Base-by-base conservation (phyloP, 257 asterid species). In the Nicotiana paniculata region DNA sequence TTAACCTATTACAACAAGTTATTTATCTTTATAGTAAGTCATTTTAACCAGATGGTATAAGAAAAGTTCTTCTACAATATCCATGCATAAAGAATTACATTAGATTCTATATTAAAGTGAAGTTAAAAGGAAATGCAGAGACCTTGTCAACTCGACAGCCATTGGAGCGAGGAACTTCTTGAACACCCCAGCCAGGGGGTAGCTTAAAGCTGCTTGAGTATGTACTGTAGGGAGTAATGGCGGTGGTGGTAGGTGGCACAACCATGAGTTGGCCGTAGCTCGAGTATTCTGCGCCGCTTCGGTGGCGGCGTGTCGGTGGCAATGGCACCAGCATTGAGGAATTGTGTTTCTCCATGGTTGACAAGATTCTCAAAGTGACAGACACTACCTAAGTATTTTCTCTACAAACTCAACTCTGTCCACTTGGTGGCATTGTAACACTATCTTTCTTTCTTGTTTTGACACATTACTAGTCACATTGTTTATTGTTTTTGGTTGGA, bases 111-210 rank as follows among this genome's bases (percentile, higher is more conserved):
- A 10, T 32, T 8, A n/a, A 30, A 69, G n/a, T 13, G 3, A 10
- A 39, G 16, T 2, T 9, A 75, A 8, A 62, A 66, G 5, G 51
- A 13, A 4, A 18, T 2, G 24, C 3, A 12, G 12, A 82, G 24
- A 94, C 98, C 94, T 57, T 87, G 86, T 94, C 97, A 11, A 90
- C 51, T 81, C 82, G 91, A 59, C 80, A 28, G 83, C 92, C 92
- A 30, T 86, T 78, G 15, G 82, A 35, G 82, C 98, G 97, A 70
- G 87, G 90, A 21, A 94, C 95, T 81, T 86, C 88, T 83, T 90
- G 82, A 77, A 94, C 87, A 9, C 74, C 85, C 98, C 98, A 94
- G 58, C 89, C 95, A 18, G 68, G 77, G 13, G 97, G 98, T 59
- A 90, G 80, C n/a, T 30, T 84, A 76, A 87, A 84, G 55, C 84